A percentile compares a stretch with the other conserved stretches of the same genome.
Evolutionary conservation across 2,329 filamentous ascomycete species (phyloP).

Genomic region (Cercospora sp.): DNA sequence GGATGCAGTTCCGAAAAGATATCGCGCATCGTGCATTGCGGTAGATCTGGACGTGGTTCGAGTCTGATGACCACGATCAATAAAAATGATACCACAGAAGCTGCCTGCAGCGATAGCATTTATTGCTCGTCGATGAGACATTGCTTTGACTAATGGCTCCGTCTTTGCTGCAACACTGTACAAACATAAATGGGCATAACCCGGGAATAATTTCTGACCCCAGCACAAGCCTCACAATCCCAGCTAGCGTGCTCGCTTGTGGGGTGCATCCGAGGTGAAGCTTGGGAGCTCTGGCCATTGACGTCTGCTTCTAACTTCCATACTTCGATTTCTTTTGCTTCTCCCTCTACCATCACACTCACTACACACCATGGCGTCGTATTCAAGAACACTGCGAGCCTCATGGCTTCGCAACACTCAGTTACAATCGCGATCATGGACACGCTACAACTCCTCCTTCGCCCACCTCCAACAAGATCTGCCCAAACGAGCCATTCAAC

Average conservation of each 20-base stretch:
- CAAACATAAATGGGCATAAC: neutral
- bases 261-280: conserved; percentile 7
- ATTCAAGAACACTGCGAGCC: conserved; percentile 19
- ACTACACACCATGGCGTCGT: neutral
- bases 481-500: conserved; percentile 50
- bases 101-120: too few species aligned
- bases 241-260: neutral
- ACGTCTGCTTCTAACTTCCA: conserved; percentile 1
- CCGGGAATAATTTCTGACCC: neutral
- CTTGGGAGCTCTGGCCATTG: conserved; percentile 3
- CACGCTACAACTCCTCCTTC: conserved; percentile 39
- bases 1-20: conserved; percentile 89
- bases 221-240: neutral
- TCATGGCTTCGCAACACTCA: conserved; percentile 23
- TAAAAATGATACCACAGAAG: too few species aligned
- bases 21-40: conserved; percentile 65
- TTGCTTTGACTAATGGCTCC: too few species aligned
- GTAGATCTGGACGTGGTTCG: too few species aligned
- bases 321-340: conserved; percentile 1
- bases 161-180: too few species aligned
- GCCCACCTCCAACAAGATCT: conserved; percentile 47
- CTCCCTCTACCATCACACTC: neutral
- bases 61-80: too few species aligned
- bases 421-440: neutral
- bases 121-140: too few species aligned